Conservation (phyloP, 2,329 filamentous ascomycete species). For the Botrytis paeoniae region DNA sequence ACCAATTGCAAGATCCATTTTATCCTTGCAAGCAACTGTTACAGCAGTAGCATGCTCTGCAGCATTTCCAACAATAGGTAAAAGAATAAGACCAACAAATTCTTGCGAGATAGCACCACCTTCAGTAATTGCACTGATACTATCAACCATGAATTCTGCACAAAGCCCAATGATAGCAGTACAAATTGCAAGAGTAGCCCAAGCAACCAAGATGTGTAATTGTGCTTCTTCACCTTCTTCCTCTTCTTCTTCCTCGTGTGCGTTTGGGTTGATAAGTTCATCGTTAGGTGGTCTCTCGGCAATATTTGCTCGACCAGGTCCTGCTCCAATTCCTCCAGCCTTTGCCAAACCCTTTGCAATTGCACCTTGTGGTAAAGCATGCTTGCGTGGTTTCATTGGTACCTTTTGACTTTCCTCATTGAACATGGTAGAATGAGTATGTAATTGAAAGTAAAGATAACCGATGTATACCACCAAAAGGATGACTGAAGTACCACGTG, state of each 20-base stretch:
- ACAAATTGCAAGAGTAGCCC: slow-evolving; percentile 67
- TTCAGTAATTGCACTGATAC: slow-evolving; percentile 70
- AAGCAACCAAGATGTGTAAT: slow-evolving; percentile 67
- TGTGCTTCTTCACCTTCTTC: slow-evolving; percentile 74
- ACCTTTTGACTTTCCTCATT: slow-evolving; percentile 77
- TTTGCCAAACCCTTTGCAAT: slow-evolving; percentile 35
- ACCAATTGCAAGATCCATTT: slow-evolving; percentile 73
- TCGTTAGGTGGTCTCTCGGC: slow-evolving; percentile 31
- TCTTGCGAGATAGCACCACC: slow-evolving; percentile 70
- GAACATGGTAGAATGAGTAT: slow-evolving; percentile 79
- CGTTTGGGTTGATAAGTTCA: slow-evolving; percentile 44
- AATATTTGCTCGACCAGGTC: slow-evolving; percentile 31
- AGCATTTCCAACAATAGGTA: slow-evolving; percentile 79
- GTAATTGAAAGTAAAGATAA: slow-evolving; percentile 89
- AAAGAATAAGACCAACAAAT: slow-evolving; percentile 76
- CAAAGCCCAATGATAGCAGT: slow-evolving; percentile 72
- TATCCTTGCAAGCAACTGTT: slow-evolving; percentile 72
- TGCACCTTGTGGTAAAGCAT: slow-evolving; percentile 37
- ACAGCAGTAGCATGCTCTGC: slow-evolving; percentile 81
- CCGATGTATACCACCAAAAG: slow-evolving; percentile 78
- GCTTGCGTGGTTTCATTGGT: slow-evolving; percentile 52
- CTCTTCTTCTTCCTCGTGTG: slow-evolving; percentile 49
- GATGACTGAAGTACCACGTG: slow-evolving; percentile 73
- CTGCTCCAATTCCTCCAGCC: slow-evolving; percentile 36
- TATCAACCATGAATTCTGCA: slow-evolving; percentile 74